phyloP scores from a whole-genome alignment of 768 basidiomycete genomes.

The Cyclocybe cylindracea region DNA sequence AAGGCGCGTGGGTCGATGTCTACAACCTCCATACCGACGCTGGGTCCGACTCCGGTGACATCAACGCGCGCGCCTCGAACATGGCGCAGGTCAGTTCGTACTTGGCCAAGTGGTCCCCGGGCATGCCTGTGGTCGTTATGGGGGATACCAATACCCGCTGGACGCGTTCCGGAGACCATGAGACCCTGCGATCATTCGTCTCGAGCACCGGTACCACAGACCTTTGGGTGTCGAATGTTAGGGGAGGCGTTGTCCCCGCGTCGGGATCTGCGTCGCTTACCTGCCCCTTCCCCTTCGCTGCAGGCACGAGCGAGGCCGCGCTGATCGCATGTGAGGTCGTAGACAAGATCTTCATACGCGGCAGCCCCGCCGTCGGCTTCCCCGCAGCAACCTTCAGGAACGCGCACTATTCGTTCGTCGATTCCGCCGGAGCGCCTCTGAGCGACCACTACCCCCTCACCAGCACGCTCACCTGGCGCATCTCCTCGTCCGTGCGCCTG shows the following conservation, averaged over 20 bases:
- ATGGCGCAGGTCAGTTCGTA: slow-evolving; percentile 31
- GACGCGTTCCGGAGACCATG: slow-evolving; percentile 30
- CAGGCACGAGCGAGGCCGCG: slow-evolving; percentile 25
- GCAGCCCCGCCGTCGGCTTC: slow-evolving; percentile 22
- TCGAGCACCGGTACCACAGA: slow-evolving; percentile 24
- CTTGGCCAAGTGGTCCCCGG: slow-evolving; percentile 26
- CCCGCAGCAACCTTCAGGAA: slow-evolving; percentile 27
- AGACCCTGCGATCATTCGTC: slow-evolving; percentile 23
- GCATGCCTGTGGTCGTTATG: slow-evolving; percentile 36
- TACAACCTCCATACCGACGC: slow-evolving; percentile 42
- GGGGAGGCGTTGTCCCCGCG: slow-evolving; percentile 26
- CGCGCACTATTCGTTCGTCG: slow-evolving; percentile 31
- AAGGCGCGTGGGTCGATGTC: slow-evolving; percentile 34
- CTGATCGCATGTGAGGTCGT: slow-evolving; percentile 37
- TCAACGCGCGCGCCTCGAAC: slow-evolving; percentile 30
- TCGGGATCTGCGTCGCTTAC: slow-evolving; percentile 25
- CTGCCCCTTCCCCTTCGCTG: slow-evolving; percentile 31
- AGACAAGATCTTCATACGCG: slow-evolving; percentile 36
- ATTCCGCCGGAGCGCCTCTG: slow-evolving; percentile 27
- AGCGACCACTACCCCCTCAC: slow-evolving; percentile 38
- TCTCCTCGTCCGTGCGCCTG: slow-evolving; percentile 29
- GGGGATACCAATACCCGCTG: slow-evolving; percentile 41
- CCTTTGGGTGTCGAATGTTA: slow-evolving; percentile 31
- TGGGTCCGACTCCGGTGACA: slow-evolving; percentile 32
- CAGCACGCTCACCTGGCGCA: slow-evolving; percentile 28